phyloP scores from a whole-genome alignment of 2,329 filamentous ascomycete genomes.

The Bipolaris victoriae region DNA sequence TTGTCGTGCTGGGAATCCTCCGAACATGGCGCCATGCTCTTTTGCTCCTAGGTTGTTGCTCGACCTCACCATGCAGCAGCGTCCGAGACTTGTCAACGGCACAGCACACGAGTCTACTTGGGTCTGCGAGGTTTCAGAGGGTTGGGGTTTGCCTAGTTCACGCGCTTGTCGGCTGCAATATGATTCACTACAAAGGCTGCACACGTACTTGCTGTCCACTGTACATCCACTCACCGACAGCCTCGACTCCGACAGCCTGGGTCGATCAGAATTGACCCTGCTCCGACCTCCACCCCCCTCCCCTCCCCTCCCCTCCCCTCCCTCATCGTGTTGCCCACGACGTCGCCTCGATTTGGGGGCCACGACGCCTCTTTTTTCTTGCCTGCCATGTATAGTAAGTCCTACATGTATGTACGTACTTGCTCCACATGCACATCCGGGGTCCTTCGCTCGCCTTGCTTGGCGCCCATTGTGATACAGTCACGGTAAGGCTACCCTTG shows the following conservation, averaged over 20 bases:
- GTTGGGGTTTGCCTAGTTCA: slow-evolving; percentile 11
- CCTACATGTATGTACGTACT: background rate
- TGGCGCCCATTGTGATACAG: slow-evolving; percentile 21
- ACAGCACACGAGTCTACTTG: slow-evolving; percentile 19
- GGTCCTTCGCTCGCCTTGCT: slow-evolving; percentile 9
- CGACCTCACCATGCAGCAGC: slow-evolving; percentile 15
- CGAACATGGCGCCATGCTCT: slow-evolving; percentile 29
- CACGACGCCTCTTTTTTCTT: slow-evolving; percentile 7
- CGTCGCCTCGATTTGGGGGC: slow-evolving; percentile 17
- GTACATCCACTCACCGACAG: background rate
- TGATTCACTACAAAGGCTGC: background rate
- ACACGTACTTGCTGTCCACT: background rate
- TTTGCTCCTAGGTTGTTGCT: slow-evolving; percentile 17
- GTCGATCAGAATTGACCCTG: slow-evolving; percentile 25
- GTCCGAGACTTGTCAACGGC: slow-evolving; percentile 14
- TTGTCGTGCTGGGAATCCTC: slow-evolving; percentile 39
- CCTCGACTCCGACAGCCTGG: slow-evolving; percentile 11
- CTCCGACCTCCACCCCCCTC: slow-evolving; percentile 15
- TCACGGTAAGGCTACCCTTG: slow-evolving; percentile 24
- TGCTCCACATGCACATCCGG: background rate
- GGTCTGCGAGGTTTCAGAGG: slow-evolving; percentile 24
- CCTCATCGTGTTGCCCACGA: slow-evolving; percentile 25
- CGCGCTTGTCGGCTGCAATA: slow-evolving; percentile 11
- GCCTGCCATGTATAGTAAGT: no score
- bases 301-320: slow-evolving; percentile 27